phyloP scores from a whole-genome alignment of 2,329 filamentous ascomycete genomes.

The Hortaea werneckii region DNA sequence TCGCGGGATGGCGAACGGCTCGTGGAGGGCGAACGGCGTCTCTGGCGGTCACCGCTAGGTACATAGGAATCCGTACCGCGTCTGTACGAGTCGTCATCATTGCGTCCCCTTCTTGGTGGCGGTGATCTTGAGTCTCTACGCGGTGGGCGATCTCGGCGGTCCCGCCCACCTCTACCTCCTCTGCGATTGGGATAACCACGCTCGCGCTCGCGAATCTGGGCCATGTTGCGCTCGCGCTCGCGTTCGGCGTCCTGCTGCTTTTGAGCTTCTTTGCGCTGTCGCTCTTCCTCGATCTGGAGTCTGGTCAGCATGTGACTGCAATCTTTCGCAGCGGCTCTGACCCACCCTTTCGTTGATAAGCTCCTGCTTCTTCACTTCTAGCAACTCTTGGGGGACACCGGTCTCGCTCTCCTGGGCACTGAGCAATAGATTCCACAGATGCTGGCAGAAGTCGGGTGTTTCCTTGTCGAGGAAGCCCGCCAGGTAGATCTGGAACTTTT shows the following conservation, averaged over 20 bases:
- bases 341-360: slow-evolving; percentile 86
- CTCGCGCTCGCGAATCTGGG: slow-evolving; percentile 57
- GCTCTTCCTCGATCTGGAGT: slow-evolving; percentile 66
- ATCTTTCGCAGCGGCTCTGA: background rate
- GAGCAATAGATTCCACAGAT: slow-evolving; percentile 82
- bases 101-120: slow-evolving; percentile 37
- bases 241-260: slow-evolving; percentile 61
- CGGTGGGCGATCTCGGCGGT: slow-evolving; percentile 35
- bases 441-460: slow-evolving; percentile 78
- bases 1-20: slow-evolving; percentile 10
- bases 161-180: slow-evolving; percentile 38
- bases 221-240: slow-evolving; percentile 60
- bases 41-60: slow-evolving; percentile 34
- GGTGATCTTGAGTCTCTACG: slow-evolving; percentile 43
- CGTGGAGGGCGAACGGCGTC: slow-evolving; percentile 22
- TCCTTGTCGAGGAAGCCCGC: slow-evolving; percentile 94
- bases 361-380: slow-evolving; percentile 94
- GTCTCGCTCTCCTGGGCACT: slow-evolving; percentile 82
- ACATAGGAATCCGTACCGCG: slow-evolving; percentile 49
- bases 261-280: slow-evolving; percentile 64
- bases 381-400: slow-evolving; percentile 84
- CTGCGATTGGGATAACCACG: slow-evolving; percentile 26
- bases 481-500: slow-evolving; percentile 85
- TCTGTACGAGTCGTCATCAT: slow-evolving; percentile 35
- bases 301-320: slow-evolving; percentile 12